Base-by-base conservation (phyloP, 2,329 filamentous ascomycete species). In the Pestalotiopsis sp. region DNA sequence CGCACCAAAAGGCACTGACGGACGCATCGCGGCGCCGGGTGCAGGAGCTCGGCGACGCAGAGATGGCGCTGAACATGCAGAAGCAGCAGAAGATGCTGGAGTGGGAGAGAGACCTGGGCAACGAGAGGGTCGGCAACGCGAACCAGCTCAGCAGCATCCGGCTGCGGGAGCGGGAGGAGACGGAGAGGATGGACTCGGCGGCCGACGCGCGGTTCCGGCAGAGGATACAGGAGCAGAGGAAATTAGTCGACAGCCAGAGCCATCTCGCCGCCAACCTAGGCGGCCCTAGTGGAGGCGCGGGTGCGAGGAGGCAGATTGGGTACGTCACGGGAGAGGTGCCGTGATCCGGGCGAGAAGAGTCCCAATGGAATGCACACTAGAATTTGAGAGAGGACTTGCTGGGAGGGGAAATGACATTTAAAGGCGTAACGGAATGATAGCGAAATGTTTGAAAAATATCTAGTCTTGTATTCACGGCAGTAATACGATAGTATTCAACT, bases 221-320 rank as follows among this genome's bases (percentile, higher is more conserved):
- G 41, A 75, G 86, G 17, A 76, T 89, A 9, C 80, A 81, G 66
- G 84, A 86, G 74, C 87, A 89, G 77, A 83, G 81, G 78, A 81
- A 81, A 72, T 75, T 89, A 68, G 84, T 87, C 9, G 82, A 85
- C 60, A 81, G 80, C 61, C 82, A 84, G 79, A 78, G 74, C 62
- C 70, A 71, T 49, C 75, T 84, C 7, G 82, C 82, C 20, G 76
- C 75, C 45, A 80, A 77, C 67, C 71, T 83, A 57, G 75, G 77
- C 3, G 71, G 68, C 41, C 71, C 72, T 20, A 77, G 77, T 36
- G 78, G 6, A 77, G 77, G n/a, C 76, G 31, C 76, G 58, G 77
- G 84, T 75, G 64, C 76, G 57, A 77, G 84, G 72, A 81, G 83
- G 70, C 85, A 87, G 79, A 85, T 88, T 79, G 87, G 87, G n/a